These are phyloP conservation scores for Elsinoe ampelina DNA, from an alignment of 2,329 filamentous ascomycete species.

Conservation along the genomic window DNA sequence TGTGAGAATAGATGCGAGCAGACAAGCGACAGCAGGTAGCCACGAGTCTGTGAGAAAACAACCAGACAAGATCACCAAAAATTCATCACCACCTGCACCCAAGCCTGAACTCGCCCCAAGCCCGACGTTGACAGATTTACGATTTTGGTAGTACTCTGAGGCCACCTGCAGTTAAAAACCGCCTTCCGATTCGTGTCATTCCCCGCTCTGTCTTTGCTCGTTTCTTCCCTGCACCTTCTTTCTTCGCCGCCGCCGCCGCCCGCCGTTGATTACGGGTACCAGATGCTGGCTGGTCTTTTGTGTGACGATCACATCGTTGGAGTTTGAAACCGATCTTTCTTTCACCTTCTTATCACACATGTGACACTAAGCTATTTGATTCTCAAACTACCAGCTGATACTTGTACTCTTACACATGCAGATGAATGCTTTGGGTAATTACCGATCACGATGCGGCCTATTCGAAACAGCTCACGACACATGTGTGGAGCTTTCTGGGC, in stretches of 20 bases:
- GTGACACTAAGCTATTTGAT: background rate
- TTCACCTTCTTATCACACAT: background rate
- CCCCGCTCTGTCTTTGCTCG: constrained; percentile 8
- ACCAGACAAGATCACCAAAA: background rate
- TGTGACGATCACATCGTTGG: background rate
- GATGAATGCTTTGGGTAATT: too few species aligned
- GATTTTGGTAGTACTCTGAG: constrained; percentile 5
- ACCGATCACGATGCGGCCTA: background rate
- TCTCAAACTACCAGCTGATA: background rate
- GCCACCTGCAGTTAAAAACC: background rate
- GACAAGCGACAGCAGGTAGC: background rate
- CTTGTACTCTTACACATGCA: background rate
- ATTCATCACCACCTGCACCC: background rate
- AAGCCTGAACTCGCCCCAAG: background rate
- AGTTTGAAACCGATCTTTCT: background rate
- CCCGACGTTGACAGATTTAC: constrained; percentile 4
- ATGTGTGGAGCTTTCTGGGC: background rate
- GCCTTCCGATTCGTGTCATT: background rate
- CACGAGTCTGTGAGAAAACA: background rate
- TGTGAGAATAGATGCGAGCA: background rate
- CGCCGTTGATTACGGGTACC: constrained; percentile 1
- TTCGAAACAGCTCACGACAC: background rate
- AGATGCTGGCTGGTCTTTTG: background rate
- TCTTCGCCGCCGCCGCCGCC: background rate
- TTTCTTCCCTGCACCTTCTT: constrained; percentile 9